Percentiles rank a stretch among this genome's conserved stretches.
Evolutionary conservation across 805 yeast genomes (phyloP).

Genomic region (Nakazawaea populi): DNA sequence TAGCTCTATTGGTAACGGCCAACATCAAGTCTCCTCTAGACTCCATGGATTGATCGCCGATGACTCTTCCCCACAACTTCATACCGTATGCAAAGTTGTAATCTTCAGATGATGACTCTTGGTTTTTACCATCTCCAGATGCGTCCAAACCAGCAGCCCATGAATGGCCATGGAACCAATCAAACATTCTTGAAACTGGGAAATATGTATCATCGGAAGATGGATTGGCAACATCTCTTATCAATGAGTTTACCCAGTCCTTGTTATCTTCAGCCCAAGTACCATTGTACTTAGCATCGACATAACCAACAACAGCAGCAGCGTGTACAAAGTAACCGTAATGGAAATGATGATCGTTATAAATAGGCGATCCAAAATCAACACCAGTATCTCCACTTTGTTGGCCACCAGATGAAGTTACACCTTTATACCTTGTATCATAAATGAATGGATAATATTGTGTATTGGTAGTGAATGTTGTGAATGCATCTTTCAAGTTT

Average conservation of each 20-base stretch:
- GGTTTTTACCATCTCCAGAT: slow-evolving; percentile 72
- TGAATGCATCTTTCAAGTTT: slow-evolving; percentile 41
- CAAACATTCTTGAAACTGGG: slow-evolving; percentile 65
- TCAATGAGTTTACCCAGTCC: slow-evolving; percentile 49
- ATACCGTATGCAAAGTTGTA: slow-evolving; percentile 66
- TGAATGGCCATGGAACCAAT: slow-evolving; percentile 75
- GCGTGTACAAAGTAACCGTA: slow-evolving; percentile 55
- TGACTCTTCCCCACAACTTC: slow-evolving; percentile 57
- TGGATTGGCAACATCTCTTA: slow-evolving; percentile 68
- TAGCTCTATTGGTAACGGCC: slow-evolving; percentile 48
- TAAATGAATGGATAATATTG: slow-evolving; percentile 46
- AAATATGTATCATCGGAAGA: slow-evolving; percentile 45
- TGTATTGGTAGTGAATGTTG: slow-evolving; percentile 30
- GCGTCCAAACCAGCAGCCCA: slow-evolving; percentile 72
- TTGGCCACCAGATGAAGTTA: slow-evolving; percentile 46
- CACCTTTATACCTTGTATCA: slow-evolving; percentile 50
- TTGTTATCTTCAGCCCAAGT: slow-evolving; percentile 45
- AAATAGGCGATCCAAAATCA: slow-evolving; percentile 46
- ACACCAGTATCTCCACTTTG: slow-evolving; percentile 33
- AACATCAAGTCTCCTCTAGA: slow-evolving; percentile 53
- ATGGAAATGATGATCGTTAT: slow-evolving; percentile 56
- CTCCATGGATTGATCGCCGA: slow-evolving; percentile 47
- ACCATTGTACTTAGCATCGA: slow-evolving; percentile 44
- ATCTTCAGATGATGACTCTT: slow-evolving; percentile 72
- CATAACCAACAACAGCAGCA: slow-evolving; percentile 53